phyloP scores from a whole-genome alignment of 2,329 filamentous ascomycete species.

The Xylariales sp. region DNA sequence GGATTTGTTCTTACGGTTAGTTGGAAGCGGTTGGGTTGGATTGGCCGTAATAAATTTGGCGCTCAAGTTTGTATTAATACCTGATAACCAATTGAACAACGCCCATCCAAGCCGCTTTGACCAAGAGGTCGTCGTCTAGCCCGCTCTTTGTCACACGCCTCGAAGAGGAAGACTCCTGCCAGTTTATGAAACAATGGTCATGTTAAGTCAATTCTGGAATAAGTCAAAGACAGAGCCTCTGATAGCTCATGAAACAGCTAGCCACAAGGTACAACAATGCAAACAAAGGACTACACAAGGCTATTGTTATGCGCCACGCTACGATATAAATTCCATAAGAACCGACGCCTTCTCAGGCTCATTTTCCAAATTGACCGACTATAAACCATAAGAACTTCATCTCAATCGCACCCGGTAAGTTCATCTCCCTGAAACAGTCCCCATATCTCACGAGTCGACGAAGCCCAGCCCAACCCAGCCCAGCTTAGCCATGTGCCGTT shows the following conservation, averaged over 20 bases:
- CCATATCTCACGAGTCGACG: neutral
- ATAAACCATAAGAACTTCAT: neutral
- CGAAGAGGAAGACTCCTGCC: too few species aligned
- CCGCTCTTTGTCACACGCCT: too few species aligned
- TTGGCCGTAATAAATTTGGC: neutral
- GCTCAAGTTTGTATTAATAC: neutral
- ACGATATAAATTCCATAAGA: neutral
- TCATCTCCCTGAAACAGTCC: neutral
- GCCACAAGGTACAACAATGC: neutral
- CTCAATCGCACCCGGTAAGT: neutral
- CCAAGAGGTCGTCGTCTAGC: too few species aligned
- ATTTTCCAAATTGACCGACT: neutral
- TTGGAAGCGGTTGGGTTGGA: neutral
- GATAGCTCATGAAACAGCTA: neutral
- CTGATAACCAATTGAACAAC: too few species aligned
- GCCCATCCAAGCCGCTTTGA: too few species aligned
- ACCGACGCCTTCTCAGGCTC: neutral
- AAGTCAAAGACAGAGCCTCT: neutral
- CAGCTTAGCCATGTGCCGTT: conserved; percentile 44
- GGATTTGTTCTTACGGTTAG: too few species aligned
- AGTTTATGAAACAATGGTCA: neutral
- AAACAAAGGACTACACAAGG: neutral
- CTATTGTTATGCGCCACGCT: neutral
- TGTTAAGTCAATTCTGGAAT: neutral
- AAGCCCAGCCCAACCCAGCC: neutral